phyloP scores from a whole-genome alignment of 495 filamentous ascomycete genomes.

The Collariella sp. region DNA sequence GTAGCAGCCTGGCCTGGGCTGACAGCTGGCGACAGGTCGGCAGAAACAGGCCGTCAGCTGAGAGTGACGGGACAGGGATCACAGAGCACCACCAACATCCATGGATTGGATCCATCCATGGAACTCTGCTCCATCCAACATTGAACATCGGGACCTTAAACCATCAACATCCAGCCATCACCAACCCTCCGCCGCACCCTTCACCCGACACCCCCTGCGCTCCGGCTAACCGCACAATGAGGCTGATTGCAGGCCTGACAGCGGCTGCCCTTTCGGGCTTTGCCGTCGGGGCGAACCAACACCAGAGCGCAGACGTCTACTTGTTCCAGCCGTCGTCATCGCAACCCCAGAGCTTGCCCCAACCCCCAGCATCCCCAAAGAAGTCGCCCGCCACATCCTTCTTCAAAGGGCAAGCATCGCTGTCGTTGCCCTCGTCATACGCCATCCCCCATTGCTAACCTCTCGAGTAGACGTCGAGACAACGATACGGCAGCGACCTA shows the following conservation, averaged over 20 bases:
- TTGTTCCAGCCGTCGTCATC: slow-evolving; percentile 16
- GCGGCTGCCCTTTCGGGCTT: slow-evolving; percentile 25
- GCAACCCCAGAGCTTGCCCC: slow-evolving; percentile 10
- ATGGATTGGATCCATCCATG: no score
- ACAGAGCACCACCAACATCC: background rate
- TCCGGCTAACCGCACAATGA: slow-evolving; percentile 20
- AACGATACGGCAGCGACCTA: slow-evolving; percentile 29
- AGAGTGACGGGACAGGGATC: no score
- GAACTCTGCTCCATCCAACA: no score
- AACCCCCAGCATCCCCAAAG: slow-evolving; percentile 24
- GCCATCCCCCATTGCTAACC: slow-evolving; percentile 27
- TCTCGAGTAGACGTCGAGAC: slow-evolving; percentile 33
- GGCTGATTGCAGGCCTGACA: slow-evolving; percentile 19
- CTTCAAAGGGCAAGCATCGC: slow-evolving; percentile 22
- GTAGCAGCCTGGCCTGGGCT: background rate
- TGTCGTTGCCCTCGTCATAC: background rate
- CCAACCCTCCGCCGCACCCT: background rate
- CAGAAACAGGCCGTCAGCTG: no score
- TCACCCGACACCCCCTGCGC: background rate
- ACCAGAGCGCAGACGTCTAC: slow-evolving; percentile 23
- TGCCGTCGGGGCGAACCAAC: slow-evolving; percentile 17
- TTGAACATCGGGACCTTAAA: no score
- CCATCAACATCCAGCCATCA: background rate
- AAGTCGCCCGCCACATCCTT: slow-evolving; percentile 31
- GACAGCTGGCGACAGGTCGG: no score